Evolutionary conservation across 306 rosid genomes (phyloP), one percentile per base, ranked within the genome.

Genomic region (Prunus campanulata): DNA sequence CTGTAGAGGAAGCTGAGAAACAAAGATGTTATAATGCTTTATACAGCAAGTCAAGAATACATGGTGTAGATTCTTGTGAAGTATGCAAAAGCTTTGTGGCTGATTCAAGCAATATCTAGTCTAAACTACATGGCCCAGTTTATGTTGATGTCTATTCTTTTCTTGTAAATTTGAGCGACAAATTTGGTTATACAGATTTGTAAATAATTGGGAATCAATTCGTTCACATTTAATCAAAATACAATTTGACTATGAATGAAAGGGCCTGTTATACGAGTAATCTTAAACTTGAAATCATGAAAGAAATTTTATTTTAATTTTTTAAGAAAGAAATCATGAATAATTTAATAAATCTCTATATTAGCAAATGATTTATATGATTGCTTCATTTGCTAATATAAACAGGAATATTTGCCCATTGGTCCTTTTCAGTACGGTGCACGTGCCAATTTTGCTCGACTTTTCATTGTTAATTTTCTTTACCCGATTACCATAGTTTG

Each of bases 61-160:
- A 71, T 79, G 70, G 24, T 39, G 27, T 77, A 61, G 66, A 61
- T 71, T 74, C 52, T 14, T 76, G 80, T 64, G 52, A 78, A 70
- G 83, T 64, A 66, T 51, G 30, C 15, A 39, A 35, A 54, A 66
- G 81, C 73, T 66, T 76, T 68, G 52, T 35, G 74, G 42, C 47
- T 20, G 29, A 48, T 69, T 75, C 54, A 60, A 60, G 71, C 56
- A 16, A 24, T 16, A 61, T 47, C n/a, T 42, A 25, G n/a, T 62
- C 15, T 35, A 25, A 71, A 66, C 11, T 25, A 9, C 56, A 6
- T 20, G 56, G 5, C 15, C 47, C 14, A 8, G 56, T 18, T 44
- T 56, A 4, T 20, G 29, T 56, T 3, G 14, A 56, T 56, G 11
- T 56, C 25, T n/a, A 9, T 56, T 56, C 62, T 9, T 1, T 29